Conservation (phyloP, 768 basidiomycete genomes). For the Lyophyllum atratum region DNA sequence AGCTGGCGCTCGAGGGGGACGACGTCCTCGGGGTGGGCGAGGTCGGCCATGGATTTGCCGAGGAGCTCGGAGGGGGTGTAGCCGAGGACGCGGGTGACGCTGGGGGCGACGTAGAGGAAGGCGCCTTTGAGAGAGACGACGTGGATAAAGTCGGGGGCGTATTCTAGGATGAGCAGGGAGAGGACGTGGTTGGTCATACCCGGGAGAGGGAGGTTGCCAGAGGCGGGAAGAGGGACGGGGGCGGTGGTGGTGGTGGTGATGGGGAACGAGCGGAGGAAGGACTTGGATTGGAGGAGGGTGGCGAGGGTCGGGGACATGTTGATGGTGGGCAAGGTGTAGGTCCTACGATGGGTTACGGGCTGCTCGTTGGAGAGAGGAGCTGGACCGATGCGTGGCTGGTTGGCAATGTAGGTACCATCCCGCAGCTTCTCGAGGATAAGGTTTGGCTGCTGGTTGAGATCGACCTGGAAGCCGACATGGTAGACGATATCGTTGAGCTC, state of each 20-base stretch:
- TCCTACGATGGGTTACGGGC: constrained; percentile 38
- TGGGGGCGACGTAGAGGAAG: constrained; percentile 91
- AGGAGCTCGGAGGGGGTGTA: constrained; percentile 86
- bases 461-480: constrained; percentile 95
- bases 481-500: constrained; percentile 76
- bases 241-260: constrained; percentile 42
- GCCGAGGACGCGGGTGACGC: constrained; percentile 76
- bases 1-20: constrained; percentile 91
- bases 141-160: constrained; percentile 78
- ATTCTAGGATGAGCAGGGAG: constrained; percentile 62
- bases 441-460: constrained; percentile 84
- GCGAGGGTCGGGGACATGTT: constrained; percentile 56
- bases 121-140: constrained; percentile 91
- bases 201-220: constrained; percentile 2
- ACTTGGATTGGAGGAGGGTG: constrained; percentile 41
- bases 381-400: not conserved
- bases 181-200: constrained; percentile 45
- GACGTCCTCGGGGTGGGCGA: constrained; percentile 88
- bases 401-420: constrained; percentile 76
- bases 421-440: constrained; percentile 78
- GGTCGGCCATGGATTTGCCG: constrained; percentile 74
- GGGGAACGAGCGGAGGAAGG: constrained; percentile 50
- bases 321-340: constrained; percentile 52
- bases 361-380: constrained; percentile 32
- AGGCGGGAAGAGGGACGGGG: constrained; percentile 15